Evolutionary conservation across 1,284 basidiomycete species (phyloP).

Genomic region (Cryptococcus sp.): DNA sequence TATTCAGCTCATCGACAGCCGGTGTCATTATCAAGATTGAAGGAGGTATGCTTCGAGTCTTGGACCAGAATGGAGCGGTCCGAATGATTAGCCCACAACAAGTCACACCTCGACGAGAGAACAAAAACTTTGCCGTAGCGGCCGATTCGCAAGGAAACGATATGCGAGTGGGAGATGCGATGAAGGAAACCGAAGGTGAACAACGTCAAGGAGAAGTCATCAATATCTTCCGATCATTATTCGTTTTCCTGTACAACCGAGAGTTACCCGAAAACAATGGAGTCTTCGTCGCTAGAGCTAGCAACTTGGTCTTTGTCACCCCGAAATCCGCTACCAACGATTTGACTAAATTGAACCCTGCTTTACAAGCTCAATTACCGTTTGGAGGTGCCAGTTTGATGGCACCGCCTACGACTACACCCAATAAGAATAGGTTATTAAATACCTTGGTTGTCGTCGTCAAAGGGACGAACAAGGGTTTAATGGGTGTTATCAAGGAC

Average conservation of each 20-base stretch:
- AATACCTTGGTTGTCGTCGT: slow-evolving; percentile 75
- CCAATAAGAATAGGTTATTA: slow-evolving; percentile 72
- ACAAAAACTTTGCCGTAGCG: slow-evolving; percentile 74
- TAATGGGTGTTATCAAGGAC: slow-evolving; percentile 90
- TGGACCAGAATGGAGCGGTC: slow-evolving; percentile 88
- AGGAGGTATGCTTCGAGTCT: slow-evolving; percentile 86
- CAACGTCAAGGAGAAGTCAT: slow-evolving; percentile 87
- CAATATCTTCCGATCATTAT: slow-evolving; percentile 92
- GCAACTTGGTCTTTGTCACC: slow-evolving; percentile 72
- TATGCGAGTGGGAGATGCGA: slow-evolving; percentile 71
- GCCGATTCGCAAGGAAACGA: slow-evolving; percentile 81
- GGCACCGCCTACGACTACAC: slow-evolving; percentile 60
- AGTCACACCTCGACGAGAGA: slow-evolving; percentile 82
- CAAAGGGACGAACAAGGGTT: slow-evolving; percentile 86
- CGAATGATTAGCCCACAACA: slow-evolving; percentile 90
- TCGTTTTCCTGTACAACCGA: slow-evolving; percentile 89
- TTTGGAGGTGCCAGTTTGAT: slow-evolving; percentile 49
- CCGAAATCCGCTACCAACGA: slow-evolving; percentile 70
- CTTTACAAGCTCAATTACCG: slow-evolving; percentile 51
- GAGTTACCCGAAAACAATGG: slow-evolving; percentile 88
- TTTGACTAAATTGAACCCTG: slow-evolving; percentile 94
- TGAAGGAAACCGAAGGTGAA: slow-evolving; percentile 90
- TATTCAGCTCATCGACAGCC: slow-evolving; percentile 73
- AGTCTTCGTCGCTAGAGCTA: slow-evolving; percentile 75
- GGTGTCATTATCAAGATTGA: slow-evolving; percentile 98